phyloP scores from a whole-genome alignment of 768 basidiomycete genomes.

The Suillus plorans region DNA sequence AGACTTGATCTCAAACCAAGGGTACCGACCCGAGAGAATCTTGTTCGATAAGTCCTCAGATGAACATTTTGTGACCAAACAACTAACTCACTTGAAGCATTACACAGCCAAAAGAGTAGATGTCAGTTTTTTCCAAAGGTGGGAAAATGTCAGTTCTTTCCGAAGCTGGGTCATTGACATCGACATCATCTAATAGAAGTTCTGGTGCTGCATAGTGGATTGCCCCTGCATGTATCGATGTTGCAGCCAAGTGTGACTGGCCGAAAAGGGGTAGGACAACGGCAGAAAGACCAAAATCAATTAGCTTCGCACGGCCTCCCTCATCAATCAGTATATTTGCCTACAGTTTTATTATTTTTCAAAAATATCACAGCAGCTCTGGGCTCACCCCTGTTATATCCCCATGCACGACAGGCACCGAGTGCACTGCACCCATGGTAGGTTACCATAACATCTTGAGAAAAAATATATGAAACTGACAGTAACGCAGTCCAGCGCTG shows the following conservation, averaged over 20 bases:
- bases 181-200: background rate
- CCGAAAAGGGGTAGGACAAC: background rate
- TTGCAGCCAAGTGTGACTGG: background rate
- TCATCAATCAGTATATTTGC: background rate
- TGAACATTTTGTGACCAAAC: background rate
- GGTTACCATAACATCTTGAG: background rate
- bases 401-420: background rate
- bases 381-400: background rate
- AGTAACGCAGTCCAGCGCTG: background rate
- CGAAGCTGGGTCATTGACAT: background rate
- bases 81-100: background rate
- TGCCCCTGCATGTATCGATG: background rate
- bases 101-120: background rate
- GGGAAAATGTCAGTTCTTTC: background rate
- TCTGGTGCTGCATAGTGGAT: constrained; percentile 6
- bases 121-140: background rate
- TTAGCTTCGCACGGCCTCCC: background rate
- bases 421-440: background rate
- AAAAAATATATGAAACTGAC: background rate
- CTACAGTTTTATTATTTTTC: background rate
- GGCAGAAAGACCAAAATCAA: background rate
- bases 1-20: background rate
- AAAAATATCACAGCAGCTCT: background rate
- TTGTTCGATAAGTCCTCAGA: background rate
- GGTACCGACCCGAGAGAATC: background rate